These are phyloP conservation scores for Candida frijolesensis DNA, from an alignment of 1,139 yeast genomes.

Conservation along the genomic window DNA sequence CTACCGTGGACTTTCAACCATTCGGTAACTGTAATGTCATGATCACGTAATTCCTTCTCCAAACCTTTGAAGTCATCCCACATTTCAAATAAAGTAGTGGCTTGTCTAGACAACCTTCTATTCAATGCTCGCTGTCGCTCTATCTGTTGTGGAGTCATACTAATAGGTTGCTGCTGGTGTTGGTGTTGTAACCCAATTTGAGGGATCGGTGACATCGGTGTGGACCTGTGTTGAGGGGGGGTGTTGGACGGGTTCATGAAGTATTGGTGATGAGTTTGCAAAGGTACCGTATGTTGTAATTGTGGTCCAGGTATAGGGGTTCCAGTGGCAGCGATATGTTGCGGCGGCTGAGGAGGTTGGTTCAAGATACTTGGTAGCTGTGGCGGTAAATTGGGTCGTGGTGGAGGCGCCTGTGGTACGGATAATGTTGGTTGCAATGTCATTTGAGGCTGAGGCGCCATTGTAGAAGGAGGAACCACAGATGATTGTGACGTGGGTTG, in stretches of 20 bases:
- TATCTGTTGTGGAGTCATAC: constrained; percentile 14
- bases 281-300: background rate
- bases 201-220: constrained; percentile 3
- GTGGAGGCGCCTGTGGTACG: background rate
- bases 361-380: background rate
- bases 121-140: constrained; percentile 27
- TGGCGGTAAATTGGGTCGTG: background rate
- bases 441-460: background rate
- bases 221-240: background rate
- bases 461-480: background rate
- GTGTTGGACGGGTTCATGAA: background rate
- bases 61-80: constrained; percentile 42
- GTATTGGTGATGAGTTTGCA: background rate
- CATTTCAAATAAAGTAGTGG: constrained; percentile 37
- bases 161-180: constrained; percentile 4
- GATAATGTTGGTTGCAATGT: background rate
- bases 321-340: constrained; percentile 2
- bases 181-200: background rate
- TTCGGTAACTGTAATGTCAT: constrained; percentile 34
- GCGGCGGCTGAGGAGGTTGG: constrained; percentile 10
- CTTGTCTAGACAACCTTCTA: constrained; percentile 35
- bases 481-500: constrained; percentile 3
- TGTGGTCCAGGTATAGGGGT: background rate
- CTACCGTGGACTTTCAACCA: constrained; percentile 40
- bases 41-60: constrained; percentile 29